Conservation (phyloP, 495 filamentous ascomycete species). For the Mytilinidion resinicola region DNA sequence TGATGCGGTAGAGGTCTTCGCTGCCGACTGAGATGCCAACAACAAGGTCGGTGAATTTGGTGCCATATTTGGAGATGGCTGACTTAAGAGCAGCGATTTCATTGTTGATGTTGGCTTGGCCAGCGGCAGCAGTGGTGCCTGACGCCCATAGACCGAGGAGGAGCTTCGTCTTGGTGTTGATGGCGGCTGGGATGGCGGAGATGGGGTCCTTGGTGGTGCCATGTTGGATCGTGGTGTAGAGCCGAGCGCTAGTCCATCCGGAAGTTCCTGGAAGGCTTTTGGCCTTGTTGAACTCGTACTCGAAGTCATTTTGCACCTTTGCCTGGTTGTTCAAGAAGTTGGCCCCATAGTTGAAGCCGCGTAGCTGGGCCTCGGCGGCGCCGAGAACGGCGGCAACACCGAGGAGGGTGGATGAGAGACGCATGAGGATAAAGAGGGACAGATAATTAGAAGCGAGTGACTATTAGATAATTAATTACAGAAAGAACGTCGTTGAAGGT, state of each 20-base stretch:
- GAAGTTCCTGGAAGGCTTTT: conserved; percentile 60
- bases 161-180: conserved; percentile 62
- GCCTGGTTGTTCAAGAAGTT: conserved; percentile 52
- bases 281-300: conserved; percentile 63
- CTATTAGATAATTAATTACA: too few relatives aligned
- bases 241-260: conserved; percentile 58
- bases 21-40: conserved; percentile 85
- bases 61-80: conserved; percentile 58
- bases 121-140: conserved; percentile 35
- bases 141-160: conserved; percentile 77
- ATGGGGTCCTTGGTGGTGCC: conserved; percentile 55
- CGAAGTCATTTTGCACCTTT: conserved; percentile 61
- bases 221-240: conserved; percentile 59
- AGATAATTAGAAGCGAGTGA: neutral
- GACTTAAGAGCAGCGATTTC: conserved; percentile 62
- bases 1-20: conserved; percentile 84
- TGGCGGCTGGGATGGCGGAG: conserved; percentile 70
- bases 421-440: conserved; percentile 6
- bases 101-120: conserved; percentile 54
- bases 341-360: conserved; percentile 82
- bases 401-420: conserved; percentile 18
- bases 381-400: conserved; percentile 23
- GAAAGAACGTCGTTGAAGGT: too few relatives aligned
- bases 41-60: conserved; percentile 55
- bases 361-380: conserved; percentile 35